phyloP scores from a whole-genome alignment of 75 land plant genomes.

The Cryptomeria japonica region DNA sequence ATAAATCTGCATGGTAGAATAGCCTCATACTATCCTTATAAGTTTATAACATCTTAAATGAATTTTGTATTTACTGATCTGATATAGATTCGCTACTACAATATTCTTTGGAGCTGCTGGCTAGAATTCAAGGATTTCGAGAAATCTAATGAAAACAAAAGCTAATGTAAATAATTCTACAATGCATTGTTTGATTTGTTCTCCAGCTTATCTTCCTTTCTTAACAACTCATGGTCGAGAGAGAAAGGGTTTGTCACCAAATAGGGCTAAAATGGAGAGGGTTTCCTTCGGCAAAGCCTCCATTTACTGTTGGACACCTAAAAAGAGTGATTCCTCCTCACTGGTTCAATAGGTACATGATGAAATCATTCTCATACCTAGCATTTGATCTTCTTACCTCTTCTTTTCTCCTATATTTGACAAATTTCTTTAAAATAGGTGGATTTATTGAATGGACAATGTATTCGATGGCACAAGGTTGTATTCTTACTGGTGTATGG shows the following conservation, averaged over 20 bases:
- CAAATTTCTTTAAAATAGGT: conserved; percentile 21
- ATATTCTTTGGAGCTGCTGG: no score
- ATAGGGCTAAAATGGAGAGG: conserved; percentile 11
- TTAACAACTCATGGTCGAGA: conserved; percentile 35
- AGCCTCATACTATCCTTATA: no score
- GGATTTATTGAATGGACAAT: conserved; percentile 21
- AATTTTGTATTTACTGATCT: no score
- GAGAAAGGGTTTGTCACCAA: conserved; percentile 19
- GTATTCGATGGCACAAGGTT: conserved; percentile 63
- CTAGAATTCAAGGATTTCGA: no score
- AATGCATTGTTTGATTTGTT: no score
- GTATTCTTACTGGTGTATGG: conserved; percentile 77
- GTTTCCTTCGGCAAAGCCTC: conserved; percentile 62
- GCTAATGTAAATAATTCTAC: no score
- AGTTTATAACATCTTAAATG: no score
- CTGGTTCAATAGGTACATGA: conserved; percentile 66
- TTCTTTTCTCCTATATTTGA: conserved; percentile 26
- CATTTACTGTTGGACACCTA: conserved; percentile 58
- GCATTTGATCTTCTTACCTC: conserved; percentile 39
- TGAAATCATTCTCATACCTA: conserved; percentile 58
- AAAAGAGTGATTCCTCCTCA: conserved; percentile 76
- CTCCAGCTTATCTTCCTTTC: background rate
- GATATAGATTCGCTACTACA: no score
- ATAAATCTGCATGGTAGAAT: no score
- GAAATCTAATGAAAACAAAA: background rate